These are phyloP conservation scores for Endocarpon pusillum DNA, from an alignment of 495 filamentous ascomycete species.

Conservation along the genomic window DNA sequence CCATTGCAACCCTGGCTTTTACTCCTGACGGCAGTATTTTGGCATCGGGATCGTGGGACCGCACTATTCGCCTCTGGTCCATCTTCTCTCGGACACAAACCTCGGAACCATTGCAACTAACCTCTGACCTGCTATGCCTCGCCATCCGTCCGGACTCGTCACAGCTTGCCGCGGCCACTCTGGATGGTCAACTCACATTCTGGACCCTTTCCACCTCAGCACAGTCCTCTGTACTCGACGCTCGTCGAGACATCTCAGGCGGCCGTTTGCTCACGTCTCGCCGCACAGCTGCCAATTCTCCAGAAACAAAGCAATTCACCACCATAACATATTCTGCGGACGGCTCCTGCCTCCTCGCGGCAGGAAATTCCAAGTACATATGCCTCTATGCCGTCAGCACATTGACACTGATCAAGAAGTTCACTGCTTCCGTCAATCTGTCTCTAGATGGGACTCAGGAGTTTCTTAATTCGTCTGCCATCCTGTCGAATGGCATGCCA, in stretches of 20 bases:
- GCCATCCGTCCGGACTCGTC: conserved; percentile 79
- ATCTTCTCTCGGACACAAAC: conserved; percentile 89
- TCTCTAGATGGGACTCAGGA: conserved; percentile 92
- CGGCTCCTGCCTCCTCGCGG: conserved; percentile 75
- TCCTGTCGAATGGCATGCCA: conserved; percentile 75
- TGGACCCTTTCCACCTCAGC: conserved; percentile 81
- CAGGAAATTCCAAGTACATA: conserved; percentile 92
- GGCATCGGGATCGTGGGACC: conserved; percentile 88
- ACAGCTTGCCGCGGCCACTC: conserved; percentile 76
- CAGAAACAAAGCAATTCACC: conserved; percentile 77
- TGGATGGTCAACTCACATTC: conserved; percentile 89
- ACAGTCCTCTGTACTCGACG: conserved; percentile 67
- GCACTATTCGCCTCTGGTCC: conserved; percentile 85
- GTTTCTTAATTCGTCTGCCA: conserved; percentile 75
- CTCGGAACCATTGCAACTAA: conserved; percentile 77
- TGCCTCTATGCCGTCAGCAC: conserved; percentile 85
- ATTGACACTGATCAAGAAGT: conserved; percentile 83
- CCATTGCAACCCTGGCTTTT: conserved; percentile 73
- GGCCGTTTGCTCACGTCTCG: conserved; percentile 76
- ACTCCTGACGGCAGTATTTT: conserved; percentile 67
- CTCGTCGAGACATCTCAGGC: conserved; percentile 80
- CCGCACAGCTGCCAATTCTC: conserved; percentile 73
- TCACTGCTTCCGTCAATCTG: conserved; percentile 81
- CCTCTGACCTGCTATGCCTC: conserved; percentile 76
- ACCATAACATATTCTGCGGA: conserved; percentile 81